phyloP scores from a whole-genome alignment of 768 basidiomycete genomes.

The Boletus reticulatus region DNA sequence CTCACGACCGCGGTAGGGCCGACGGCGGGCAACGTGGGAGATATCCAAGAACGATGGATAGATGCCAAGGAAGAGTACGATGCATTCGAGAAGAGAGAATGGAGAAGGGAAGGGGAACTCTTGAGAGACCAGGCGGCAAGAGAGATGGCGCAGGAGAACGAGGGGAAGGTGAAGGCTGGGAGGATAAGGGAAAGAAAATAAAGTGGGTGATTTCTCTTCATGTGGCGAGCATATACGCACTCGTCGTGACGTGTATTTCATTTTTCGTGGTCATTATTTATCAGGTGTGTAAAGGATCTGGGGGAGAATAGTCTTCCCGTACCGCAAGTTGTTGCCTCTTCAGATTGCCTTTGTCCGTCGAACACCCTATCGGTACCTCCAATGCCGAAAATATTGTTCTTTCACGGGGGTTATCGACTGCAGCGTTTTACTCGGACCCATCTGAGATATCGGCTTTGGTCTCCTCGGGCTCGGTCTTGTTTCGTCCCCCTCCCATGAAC shows the following conservation, averaged over 20 bases:
- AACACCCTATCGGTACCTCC: not conserved
- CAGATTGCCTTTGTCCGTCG: not conserved
- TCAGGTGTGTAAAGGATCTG: not conserved
- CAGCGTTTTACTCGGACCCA: constrained; percentile 1
- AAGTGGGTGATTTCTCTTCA: constrained; percentile 5
- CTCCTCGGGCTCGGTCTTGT: not conserved
- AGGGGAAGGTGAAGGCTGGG: constrained; percentile 1
- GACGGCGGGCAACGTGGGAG: constrained; percentile 55
- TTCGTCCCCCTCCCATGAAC: constrained; percentile 4
- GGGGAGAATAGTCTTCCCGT: not conserved
- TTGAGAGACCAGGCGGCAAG: constrained; percentile 24
- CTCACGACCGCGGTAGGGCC: constrained; percentile 64
- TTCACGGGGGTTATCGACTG: not conserved
- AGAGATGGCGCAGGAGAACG: constrained; percentile 7
- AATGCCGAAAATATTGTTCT: not conserved
- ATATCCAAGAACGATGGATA: constrained; percentile 94
- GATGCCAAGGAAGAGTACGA: constrained; percentile 82
- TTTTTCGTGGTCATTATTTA: not conserved
- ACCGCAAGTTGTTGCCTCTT: not conserved
- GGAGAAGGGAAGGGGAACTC: constrained; percentile 70
- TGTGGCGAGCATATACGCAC: not conserved
- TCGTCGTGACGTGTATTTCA: not conserved
- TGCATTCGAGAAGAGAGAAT: constrained; percentile 71
- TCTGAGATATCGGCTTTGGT: constrained; percentile 6
- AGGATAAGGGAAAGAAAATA: constrained; percentile 31